phyloP scores from a whole-genome alignment of 1,139 yeast genomes.

The Geotrichum reessii region DNA sequence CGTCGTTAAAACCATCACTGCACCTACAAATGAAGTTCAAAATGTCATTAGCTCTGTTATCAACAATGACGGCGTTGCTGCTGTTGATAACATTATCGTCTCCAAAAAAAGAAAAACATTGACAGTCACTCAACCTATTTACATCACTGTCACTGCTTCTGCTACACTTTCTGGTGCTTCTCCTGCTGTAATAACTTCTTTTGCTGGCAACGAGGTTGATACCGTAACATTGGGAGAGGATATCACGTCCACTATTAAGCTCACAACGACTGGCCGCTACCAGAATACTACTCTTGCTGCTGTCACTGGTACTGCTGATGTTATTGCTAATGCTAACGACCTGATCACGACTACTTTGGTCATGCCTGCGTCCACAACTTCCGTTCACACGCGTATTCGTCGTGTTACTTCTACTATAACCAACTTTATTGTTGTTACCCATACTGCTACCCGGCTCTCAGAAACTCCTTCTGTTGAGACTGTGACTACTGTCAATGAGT shows the following conservation, averaged over 20 bases:
- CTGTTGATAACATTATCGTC: constrained; percentile 10
- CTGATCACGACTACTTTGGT: constrained; percentile 6
- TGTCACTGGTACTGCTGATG: too few relatives aligned
- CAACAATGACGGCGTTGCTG: constrained; percentile 8
- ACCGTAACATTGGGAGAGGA: constrained; percentile 4
- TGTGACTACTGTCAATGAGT: constrained; percentile 10
- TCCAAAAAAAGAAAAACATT: not conserved
- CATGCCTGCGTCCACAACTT: not conserved
- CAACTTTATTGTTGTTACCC: constrained; percentile 12
- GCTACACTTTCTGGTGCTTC: constrained; percentile 2
- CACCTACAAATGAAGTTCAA: constrained; percentile 8
- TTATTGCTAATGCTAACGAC: not conserved
- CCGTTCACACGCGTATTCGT: not conserved
- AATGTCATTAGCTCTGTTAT: constrained; percentile 8
- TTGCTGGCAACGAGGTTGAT: constrained; percentile 6
- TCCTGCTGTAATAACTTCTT: constrained; percentile 2
- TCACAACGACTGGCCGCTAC: not conserved
- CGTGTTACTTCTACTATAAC: constrained; percentile 14
- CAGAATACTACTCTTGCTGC: not conserved
- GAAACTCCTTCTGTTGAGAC: not conserved
- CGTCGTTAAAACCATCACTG: constrained; percentile 5
- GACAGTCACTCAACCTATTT: constrained; percentile 10
- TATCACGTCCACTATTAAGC: constrained; percentile 2
- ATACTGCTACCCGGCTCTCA: not conserved
- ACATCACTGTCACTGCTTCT: constrained; percentile 3